Base-by-base conservation (phyloP, 169 alveolate genomes). In the Plasmodium knowlesi region DNA sequence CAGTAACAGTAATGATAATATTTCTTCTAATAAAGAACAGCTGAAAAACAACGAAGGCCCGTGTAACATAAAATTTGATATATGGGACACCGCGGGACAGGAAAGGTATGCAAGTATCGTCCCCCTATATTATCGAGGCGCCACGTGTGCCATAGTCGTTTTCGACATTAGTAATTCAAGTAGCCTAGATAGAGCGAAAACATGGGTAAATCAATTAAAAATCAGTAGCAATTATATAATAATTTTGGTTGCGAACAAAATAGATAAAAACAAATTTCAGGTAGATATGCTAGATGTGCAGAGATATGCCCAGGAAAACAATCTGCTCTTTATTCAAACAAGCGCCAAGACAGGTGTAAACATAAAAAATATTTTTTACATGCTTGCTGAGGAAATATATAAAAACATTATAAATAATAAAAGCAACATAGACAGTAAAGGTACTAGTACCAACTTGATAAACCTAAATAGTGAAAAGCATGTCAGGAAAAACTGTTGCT, bases 51-150 rank as follows among this genome's bases (percentile, higher is more conserved):
- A 46, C 61, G 89, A 94, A 57, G 83, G 93, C 32, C 74, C 88
- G 19, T 89, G 89, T 46, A 81, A 94, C 53, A 96, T 98, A 73
- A 97, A 97, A 84, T 95, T 97, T 82, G 98, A 97, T 89, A 97
- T 98, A 72, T 98, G 98, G 98, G 99, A 98, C 94, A 98, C 99
- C 6, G 99, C 99, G 22, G 99, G 99, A 32, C 97, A 98, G 95
- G 99, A 98, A 92, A 95, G 98, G 88, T 97, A 96, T 78, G 96
- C 97, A 92, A 89, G 98, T 61, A 95, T 98, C 93, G 97, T 98
- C 32, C 98, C 98, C 46, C 92, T 94, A 72, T 98, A 97, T 94
- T 98, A 97, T 94, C 95, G 98, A 93, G 98, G 98, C 28, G 98
- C 99, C 19, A 96, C 97, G 30, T 98, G 98, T 37, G 98, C 98